Evolutionary conservation across 495 filamentous ascomycete species (phyloP), one percentile per base, ranked within the genome.

Genomic region (Bryoglossum gracile): DNA sequence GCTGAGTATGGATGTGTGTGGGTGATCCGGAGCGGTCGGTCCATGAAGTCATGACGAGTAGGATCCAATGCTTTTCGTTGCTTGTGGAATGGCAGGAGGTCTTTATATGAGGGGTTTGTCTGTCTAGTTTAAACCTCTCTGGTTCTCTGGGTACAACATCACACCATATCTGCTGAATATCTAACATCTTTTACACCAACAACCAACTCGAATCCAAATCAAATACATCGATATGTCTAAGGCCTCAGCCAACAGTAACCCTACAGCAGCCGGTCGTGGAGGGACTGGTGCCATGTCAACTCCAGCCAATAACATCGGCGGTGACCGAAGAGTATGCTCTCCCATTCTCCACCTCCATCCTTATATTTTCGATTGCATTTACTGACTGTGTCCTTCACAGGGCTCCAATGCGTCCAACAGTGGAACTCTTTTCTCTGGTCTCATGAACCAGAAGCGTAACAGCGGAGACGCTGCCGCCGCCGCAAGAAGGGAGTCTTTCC

Each of bases 381-480:
- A n/a, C n/a, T n/a, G n/a, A n/a, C 26, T 30, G 26, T 30, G 26
- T 30, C 26, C 13, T 30, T 13, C 26, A 30, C 37, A 49, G 50
- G 62, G 56, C 26, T 58, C 61, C 25, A n/a, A n/a, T n/a, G n/a
- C n/a, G n/a, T n/a, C n/a, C n/a, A 55, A 48, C 46, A 48, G 54
- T 0, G 60, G 58, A 1, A 53, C 50, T 6, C 60, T 76, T 11
- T 81, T 81, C 51, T 61, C 67, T 11, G 67, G 64, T 28, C 64
- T 81, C 57, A 65, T 66, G 4, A 67, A 62, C 24, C 71, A 75
- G 65, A 81, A 81, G 55, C 67, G 77, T 2, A 69, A 68, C 38
- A 65, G 65, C 0, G 42, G 40, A 4, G 74, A 78, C 53, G 54
- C 65, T 0, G 50, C 48, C 3, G 59, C 67, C 37, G 56, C 63